Evolutionary conservation across 2,329 filamentous ascomycete species (phyloP), one percentile per base, ranked within the genome.

Genomic region (Ophiostoma pallidulum): DNA sequence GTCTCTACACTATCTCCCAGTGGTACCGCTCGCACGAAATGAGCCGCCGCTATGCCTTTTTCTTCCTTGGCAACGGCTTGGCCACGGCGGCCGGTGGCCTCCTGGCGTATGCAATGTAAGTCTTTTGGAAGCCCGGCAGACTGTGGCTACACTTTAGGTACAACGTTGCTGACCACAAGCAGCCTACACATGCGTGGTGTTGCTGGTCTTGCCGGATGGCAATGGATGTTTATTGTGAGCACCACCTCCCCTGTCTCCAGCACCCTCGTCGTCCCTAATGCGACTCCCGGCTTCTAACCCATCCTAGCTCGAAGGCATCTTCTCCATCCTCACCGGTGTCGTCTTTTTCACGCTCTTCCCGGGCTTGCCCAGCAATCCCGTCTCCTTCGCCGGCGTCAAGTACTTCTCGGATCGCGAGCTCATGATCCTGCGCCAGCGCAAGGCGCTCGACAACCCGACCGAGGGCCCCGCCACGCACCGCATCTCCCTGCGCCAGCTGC

Each of bases 11-110:
- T 3, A 60, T 78, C 2, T 74, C 73, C 0, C 73, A 69, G 1
- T 78, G 74, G 73, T 78, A 78, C 57, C 75, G 71, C 1, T 66
- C 66, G 3, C 62, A 64, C 3, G 74, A 78, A 56, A 71, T 70
- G 0, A 71, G 70, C 47, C 71, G 75, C 50, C 66, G 74, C 8
- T 67, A 75, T 41, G 72, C 71, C 57, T 57, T 76, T 29, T 77
- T 77, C 59, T 78, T 72, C 61, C 73, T 77, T 48, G 75, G 74
- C 10, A 75, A 75, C 54, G 68, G 74, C 56, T 64, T 75, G 14
- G 74, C 72, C 5, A 64, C 66, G 16, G 70, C 69, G 0, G 67
- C 64, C 1, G 57, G 60, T 29, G 61, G 60, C 48, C 62, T 73
- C 3, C 54, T 72, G 3, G 69, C 69, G 1, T 71, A 65, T 32